Conservation (phyloP, 2,329 filamentous ascomycete species). For the Bipolaris oryzae region DNA sequence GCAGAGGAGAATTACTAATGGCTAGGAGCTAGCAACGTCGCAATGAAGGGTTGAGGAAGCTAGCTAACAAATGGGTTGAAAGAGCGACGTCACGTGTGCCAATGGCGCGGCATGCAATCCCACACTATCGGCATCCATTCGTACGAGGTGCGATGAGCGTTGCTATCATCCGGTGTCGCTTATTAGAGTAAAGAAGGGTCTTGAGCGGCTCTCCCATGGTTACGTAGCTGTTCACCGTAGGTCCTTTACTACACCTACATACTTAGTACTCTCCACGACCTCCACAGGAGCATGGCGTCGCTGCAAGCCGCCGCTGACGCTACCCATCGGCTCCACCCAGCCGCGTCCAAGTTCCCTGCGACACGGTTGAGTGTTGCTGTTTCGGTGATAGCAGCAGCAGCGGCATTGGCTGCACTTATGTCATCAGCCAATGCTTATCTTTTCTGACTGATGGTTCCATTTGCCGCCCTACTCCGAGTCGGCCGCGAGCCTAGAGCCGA, state of each 20-base stretch:
- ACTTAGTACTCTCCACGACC: not conserved
- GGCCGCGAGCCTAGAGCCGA: slow-evolving; percentile 12
- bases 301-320: slow-evolving; percentile 27
- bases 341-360: slow-evolving; percentile 14
- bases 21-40: slow-evolving; percentile 14
- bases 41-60: slow-evolving; percentile 12
- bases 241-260: not conserved
- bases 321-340: slow-evolving; percentile 23
- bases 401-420: slow-evolving; percentile 15
- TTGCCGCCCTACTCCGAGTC: slow-evolving; percentile 3
- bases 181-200: not conserved
- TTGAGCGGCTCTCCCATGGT: not conserved
- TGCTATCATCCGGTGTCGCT: not conserved
- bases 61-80: slow-evolving; percentile 1
- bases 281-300: slow-evolving; percentile 12
- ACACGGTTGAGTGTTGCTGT: slow-evolving; percentile 16
- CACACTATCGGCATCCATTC: not conserved
- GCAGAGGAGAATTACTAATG: slow-evolving; percentile 2
- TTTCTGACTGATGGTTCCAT: slow-evolving; percentile 13
- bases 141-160: not conserved
- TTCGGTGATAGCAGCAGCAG: slow-evolving; percentile 6
- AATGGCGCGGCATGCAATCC: slow-evolving; percentile 16
- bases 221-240: not conserved
- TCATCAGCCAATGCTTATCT: slow-evolving; percentile 30
- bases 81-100: slow-evolving; percentile 16